A percentile compares a stretch with the other conserved stretches of the same genome.
Conservation (phyloP, 192 early-diverging fungal species). For the Coemansia sp. region DNA sequence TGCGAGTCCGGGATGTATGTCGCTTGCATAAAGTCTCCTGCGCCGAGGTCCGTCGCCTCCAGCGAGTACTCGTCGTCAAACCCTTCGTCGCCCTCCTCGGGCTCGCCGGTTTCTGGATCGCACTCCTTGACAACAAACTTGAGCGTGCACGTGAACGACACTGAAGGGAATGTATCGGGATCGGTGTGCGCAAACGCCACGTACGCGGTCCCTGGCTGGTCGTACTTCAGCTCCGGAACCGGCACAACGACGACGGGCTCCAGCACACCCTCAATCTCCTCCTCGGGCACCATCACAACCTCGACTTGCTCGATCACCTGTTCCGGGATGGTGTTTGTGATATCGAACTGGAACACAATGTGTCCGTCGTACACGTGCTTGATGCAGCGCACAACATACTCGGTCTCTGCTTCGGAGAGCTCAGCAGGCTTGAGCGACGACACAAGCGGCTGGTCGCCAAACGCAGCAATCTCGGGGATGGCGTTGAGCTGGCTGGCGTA, state of each 20-base stretch:
- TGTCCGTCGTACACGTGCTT: conserved; percentile 93
- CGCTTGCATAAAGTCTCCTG: conserved; percentile 89
- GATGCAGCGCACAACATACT: conserved; percentile 88
- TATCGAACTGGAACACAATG: conserved; percentile 95
- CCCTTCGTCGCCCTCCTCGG: conserved; percentile 79
- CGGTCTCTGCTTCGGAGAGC: conserved; percentile 92
- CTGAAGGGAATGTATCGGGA: conserved; percentile 26
- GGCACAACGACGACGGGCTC: conserved; percentile 71
- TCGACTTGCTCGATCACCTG: conserved; percentile 87
- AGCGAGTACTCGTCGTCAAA: conserved; percentile 94
- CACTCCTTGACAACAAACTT: conserved; percentile 93
- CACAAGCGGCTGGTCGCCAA: conserved; percentile 73
- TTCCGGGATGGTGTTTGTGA: conserved; percentile 93
- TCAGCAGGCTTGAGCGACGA: conserved; percentile 71
- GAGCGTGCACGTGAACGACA: conserved; percentile 80
- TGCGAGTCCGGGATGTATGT: conserved; percentile 79
- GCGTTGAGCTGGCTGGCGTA: conserved; percentile 77
- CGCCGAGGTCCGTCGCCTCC: conserved; percentile 81
- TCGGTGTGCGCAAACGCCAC: conserved; percentile 78
- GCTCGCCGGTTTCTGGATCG: conserved; percentile 89
- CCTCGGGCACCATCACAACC: conserved; percentile 79
- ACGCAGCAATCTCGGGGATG: conserved; percentile 79
- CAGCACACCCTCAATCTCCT: conserved; percentile 57
- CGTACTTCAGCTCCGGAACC: conserved; percentile 70
- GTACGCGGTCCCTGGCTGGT: conserved; percentile 76